Evolutionary conservation across 371 early-diverging fungal species (phyloP).

Genomic region (Mortierella sp.): DNA sequence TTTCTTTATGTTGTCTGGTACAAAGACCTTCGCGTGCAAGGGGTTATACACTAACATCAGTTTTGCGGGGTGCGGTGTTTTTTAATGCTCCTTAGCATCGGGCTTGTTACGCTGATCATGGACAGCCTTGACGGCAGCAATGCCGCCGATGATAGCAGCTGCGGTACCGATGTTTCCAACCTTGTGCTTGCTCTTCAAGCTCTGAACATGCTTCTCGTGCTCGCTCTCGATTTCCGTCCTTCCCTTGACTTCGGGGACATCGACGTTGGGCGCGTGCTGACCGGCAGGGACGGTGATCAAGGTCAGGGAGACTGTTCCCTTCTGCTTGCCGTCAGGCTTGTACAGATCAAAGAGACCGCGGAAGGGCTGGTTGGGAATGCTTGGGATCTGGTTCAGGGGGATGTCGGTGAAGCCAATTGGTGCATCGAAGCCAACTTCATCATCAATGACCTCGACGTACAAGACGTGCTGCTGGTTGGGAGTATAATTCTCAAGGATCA

Average conservation of each 20-base stretch:
- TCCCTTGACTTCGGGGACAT: background rate
- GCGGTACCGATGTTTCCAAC: constrained; percentile 57
- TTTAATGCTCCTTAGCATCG: background rate
- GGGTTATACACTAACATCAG: background rate
- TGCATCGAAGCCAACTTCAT: constrained; percentile 53
- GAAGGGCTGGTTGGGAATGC: constrained; percentile 1
- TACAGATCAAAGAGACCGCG: constrained; percentile 13
- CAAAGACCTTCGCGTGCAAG: no score
- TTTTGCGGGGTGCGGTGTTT: no score
- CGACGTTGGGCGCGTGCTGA: background rate
- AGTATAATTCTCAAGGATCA: constrained; percentile 2
- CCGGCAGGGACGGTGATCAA: background rate
- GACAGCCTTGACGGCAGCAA: background rate
- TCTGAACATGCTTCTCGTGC: constrained; percentile 60
- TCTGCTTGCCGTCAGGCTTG: constrained; percentile 3
- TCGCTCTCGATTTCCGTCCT: constrained; percentile 49
- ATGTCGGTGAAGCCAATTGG: constrained; percentile 66
- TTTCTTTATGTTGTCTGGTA: background rate
- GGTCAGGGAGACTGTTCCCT: constrained; percentile 16
- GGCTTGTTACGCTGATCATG: background rate
- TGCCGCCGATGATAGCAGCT: constrained; percentile 49
- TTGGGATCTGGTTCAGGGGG: constrained; percentile 41
- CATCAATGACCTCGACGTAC: constrained; percentile 61
- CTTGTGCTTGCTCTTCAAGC: constrained; percentile 53
- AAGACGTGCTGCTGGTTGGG: constrained; percentile 27